Evolutionary conservation across 176 grass and related monocot genomes (phyloP).

Genomic region (Tuctoria greenei): DNA sequence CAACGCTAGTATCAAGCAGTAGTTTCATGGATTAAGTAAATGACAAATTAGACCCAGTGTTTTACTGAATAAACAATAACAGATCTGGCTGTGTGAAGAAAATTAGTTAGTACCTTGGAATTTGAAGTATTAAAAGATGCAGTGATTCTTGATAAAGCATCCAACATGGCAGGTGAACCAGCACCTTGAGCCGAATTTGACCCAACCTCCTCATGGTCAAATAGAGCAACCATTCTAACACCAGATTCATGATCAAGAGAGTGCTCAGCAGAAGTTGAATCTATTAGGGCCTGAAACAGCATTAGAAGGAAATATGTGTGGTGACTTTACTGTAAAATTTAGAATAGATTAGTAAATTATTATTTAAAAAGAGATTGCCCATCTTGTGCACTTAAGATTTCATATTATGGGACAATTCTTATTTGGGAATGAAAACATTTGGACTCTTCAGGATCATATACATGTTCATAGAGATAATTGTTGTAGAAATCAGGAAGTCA

Average conservation of each 20-base stretch:
- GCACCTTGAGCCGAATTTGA: slow-evolving; percentile 96
- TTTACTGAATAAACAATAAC: slow-evolving; percentile 7
- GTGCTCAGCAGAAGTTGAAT: slow-evolving; percentile 60
- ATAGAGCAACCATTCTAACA: slow-evolving; percentile 92
- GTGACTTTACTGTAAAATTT: slow-evolving; percentile 1
- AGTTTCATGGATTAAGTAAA: slow-evolving; percentile 8
- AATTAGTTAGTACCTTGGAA: slow-evolving; percentile 53
- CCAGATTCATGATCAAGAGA: slow-evolving; percentile 77
- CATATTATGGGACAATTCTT: neutral
- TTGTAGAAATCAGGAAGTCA: neutral
- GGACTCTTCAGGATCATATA: slow-evolving; percentile 21
- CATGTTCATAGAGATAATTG: neutral
- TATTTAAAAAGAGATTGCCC: neutral
- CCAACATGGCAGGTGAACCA: slow-evolving; percentile 90
- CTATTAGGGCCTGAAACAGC: slow-evolving; percentile 73
- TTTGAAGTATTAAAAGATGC: slow-evolving; percentile 66
- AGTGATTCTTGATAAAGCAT: slow-evolving; percentile 95
- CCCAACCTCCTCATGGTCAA: slow-evolving; percentile 98
- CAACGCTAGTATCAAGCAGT: neutral
- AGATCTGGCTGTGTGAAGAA: neutral
- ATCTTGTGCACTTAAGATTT: neutral
- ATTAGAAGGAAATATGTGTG: slow-evolving; percentile 29
- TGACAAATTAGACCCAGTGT: neutral
- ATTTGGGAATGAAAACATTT: neutral
- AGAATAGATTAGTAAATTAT: neutral